Evolutionary conservation across 768 basidiomycete genomes (phyloP), one percentile per base, ranked within the genome.

Genomic region (Tricholoma sp.): DNA sequence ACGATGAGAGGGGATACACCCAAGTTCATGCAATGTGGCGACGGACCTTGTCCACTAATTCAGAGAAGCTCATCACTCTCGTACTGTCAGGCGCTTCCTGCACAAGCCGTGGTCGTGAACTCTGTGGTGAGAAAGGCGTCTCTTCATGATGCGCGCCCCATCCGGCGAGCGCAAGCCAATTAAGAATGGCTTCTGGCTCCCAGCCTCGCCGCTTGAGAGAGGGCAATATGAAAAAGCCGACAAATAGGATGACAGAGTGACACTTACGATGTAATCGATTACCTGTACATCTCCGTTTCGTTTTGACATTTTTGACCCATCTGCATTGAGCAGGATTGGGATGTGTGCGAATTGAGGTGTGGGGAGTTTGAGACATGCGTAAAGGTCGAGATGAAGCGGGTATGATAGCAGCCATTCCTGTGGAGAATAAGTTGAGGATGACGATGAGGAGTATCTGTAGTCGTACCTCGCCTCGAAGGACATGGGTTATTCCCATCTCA

Each of bases 381-480:
- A 98, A 21, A 98, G 74, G 61, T 93, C 89, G 4, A 96, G 79
- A 69, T 99, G 97, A 18, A 97, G 80, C 0, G 94, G 91, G 18
- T 95, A 80, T 1, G 95, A 98, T 2, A 93, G 86, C 10, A 98
- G 78, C 97, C 97, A 99, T 82, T 98, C 97, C 90, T 98, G 63
- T 12, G 22, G 9, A 16, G 29, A 6, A 12, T 22, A 49, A 16
- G 22, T 22, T 43, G 22, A 43, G 4, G 8, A 24, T 32, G 22
- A 31, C 45, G 12, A n/a, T 5, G 6, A 34, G 31, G 27, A 12
- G 47, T 16, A 5, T 9, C 39, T 14, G 18, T 5, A 10, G 22
- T n/a, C 45, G 61, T 77, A 87, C 94, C 81, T 98, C 95, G 51
- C 97, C 97, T 24, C 97, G 84, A 1, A 98, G 73, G 4, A 98